Conservation (phyloP, 129 eudicot species). For the Daucus carota region DH1_v3.0 NC_030385.2:46235501-46236000, state of each 20-base stretch:
- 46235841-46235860: no score
- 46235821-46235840: background rate
- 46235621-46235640: conserved; percentile 61
- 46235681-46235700: background rate
- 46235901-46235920: background rate
- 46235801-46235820: background rate
- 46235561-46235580: conserved; percentile 62
- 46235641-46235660: background rate
- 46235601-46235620: conserved; percentile 83
- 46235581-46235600: conserved; percentile 86
- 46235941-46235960: background rate
- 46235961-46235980: no score
- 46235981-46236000: background rate
- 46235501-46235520: conserved; percentile 87
- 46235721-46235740: background rate
- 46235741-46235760: no score
- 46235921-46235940: background rate
- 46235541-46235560: conserved; percentile 94
- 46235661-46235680: background rate
- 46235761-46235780: no score
- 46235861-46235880: no score
- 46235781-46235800: background rate
- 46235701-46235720: background rate
- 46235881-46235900: background rate
- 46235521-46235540: conserved; percentile 66